Evolutionary conservation across 1,284 basidiomycete genomes (phyloP).

Genomic region (Apiotrichum mycotoxinovorans): DNA sequence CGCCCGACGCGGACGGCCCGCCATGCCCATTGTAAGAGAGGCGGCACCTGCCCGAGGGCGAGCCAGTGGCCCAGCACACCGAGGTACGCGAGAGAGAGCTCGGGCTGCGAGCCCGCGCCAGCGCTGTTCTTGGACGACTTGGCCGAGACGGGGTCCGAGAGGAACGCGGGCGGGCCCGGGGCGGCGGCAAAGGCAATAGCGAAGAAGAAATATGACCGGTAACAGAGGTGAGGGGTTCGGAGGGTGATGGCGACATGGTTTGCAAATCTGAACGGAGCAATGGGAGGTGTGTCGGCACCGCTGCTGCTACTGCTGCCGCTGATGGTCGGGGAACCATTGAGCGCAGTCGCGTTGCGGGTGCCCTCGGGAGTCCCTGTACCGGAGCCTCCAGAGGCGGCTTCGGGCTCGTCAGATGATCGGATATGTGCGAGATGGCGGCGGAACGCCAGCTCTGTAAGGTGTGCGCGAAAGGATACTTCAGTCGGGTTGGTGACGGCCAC

Average conservation of each 20-base stretch:
- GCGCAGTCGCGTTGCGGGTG: conserved; percentile 8
- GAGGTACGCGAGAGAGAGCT: conserved; percentile 34
- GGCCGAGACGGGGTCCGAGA: conserved; percentile 33
- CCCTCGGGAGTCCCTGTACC: conserved; percentile 40
- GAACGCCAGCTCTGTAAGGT: conserved; percentile 92
- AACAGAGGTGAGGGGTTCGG: conserved; percentile 70
- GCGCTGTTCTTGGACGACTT: conserved; percentile 10
- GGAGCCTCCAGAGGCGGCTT: conserved; percentile 44
- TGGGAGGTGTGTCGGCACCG: conserved; percentile 39
- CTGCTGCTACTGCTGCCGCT: conserved; percentile 43
- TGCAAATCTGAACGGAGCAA: conserved; percentile 71
- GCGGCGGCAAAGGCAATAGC: conserved; percentile 66
- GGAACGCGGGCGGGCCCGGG: conserved; percentile 35
- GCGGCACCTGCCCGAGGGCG: conserved; percentile 34
- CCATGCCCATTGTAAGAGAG: conserved; percentile 36
- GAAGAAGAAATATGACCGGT: conserved; percentile 56
- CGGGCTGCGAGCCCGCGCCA: conserved; percentile 16
- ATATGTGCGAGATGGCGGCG: conserved; percentile 86
- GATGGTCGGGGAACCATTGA: neutral
- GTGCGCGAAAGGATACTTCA: conserved; percentile 85
- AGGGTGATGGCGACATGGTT: conserved; percentile 87
- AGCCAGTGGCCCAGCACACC: conserved; percentile 44
- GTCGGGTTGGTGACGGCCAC: conserved; percentile 91
- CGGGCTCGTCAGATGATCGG: conserved; percentile 58
- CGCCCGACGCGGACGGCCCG: conserved; percentile 19